Conservation (phyloP, 1,284 basidiomycete genomes). For the Sporisorium graminicola region DNA sequence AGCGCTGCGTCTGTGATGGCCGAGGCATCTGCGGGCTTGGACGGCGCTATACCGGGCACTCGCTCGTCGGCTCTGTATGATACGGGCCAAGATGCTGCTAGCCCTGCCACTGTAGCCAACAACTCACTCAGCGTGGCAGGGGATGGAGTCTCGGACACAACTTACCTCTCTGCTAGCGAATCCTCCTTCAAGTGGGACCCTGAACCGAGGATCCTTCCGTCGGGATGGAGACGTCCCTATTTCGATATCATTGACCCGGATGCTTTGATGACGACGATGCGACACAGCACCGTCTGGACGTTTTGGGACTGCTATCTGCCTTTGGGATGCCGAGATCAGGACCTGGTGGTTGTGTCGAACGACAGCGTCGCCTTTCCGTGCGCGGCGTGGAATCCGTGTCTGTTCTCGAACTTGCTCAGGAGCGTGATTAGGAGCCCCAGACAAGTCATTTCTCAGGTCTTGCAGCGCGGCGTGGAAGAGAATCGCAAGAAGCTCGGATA, state of each 20-base stretch:
- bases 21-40: constrained; percentile 2
- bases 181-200: constrained; percentile 14
- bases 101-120: constrained; percentile 21
- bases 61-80: constrained; percentile 16
- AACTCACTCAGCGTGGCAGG: constrained; percentile 12
- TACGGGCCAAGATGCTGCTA: constrained; percentile 6
- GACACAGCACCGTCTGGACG: constrained; percentile 43
- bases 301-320: constrained; percentile 55
- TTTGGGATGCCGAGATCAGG: constrained; percentile 46
- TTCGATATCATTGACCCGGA: constrained; percentile 43
- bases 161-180: constrained; percentile 7
- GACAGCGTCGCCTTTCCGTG: constrained; percentile 47
- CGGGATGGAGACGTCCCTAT: constrained; percentile 26
- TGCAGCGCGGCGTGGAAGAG: constrained; percentile 23
- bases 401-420: constrained; percentile 37
- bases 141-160: constrained; percentile 13
- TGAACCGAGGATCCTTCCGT: constrained; percentile 19
- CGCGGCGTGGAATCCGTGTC: constrained; percentile 47
- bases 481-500: constrained; percentile 33
- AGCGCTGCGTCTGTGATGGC: constrained; percentile 24
- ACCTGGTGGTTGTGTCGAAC: constrained; percentile 41
- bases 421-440: constrained; percentile 28
- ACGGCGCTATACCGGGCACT: neutral
- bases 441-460: constrained; percentile 12
- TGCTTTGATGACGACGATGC: constrained; percentile 22